Percentiles rank a stretch among this genome's conserved stretches.
Conservation (phyloP, 352 stramenopile species). For the Thalassiosira delicatula region DNA sequence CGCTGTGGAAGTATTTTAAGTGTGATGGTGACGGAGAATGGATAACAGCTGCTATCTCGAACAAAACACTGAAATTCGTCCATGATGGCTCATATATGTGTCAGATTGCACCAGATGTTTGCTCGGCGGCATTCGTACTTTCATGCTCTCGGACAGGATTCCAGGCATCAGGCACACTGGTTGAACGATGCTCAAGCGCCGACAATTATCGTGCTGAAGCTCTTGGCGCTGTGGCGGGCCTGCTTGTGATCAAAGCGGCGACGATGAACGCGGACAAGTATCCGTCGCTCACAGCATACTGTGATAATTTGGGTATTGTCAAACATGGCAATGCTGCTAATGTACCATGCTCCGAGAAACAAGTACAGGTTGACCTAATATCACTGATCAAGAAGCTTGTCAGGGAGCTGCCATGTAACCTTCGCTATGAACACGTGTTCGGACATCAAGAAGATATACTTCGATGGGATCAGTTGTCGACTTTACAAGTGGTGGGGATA, state of each 20-base stretch:
- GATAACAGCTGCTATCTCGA: neutral
- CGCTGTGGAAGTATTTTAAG: constrained; percentile 25
- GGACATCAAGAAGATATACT: constrained; percentile 27
- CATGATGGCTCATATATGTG: constrained; percentile 49
- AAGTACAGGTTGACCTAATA: constrained; percentile 31
- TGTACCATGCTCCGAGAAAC: constrained; percentile 15
- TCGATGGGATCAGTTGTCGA: neutral
- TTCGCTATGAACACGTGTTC: neutral
- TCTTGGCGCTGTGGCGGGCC: neutral
- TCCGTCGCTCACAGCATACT: neutral
- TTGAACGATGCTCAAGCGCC: neutral
- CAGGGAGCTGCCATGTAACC: neutral
- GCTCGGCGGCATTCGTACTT: constrained; percentile 22
- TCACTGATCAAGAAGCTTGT: constrained; percentile 12
- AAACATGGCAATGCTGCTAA: constrained; percentile 29
- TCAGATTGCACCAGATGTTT: neutral
- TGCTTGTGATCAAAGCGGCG: neutral
- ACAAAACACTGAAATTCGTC: constrained; percentile 6
- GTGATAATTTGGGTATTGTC: constrained; percentile 39
- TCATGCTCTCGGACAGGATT: neutral
- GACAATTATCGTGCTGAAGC: constrained; percentile 36
- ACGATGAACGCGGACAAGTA: neutral
- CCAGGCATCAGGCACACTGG: neutral
- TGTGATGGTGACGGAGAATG: constrained; percentile 43
- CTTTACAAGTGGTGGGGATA: constrained; percentile 8